phyloP scores from a whole-genome alignment of 345 rosid genomes.

The Acer negundo region DNA sequence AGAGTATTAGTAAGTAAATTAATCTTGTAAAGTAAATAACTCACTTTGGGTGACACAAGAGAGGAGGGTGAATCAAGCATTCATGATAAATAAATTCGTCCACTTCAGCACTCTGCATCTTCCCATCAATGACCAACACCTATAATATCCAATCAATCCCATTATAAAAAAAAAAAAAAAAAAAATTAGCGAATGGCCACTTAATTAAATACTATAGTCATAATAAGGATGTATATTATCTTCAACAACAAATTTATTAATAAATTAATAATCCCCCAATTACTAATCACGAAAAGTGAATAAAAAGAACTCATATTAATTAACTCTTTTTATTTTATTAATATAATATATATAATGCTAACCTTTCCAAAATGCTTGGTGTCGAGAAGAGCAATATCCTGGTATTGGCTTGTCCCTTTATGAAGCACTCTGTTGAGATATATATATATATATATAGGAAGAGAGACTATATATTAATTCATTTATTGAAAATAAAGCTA shows the following conservation, averaged over 20 bases:
- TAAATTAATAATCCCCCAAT: too few species aligned
- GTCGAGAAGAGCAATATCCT: constrained; percentile 85
- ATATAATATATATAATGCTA: not conserved
- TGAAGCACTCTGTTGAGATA: constrained; percentile 60
- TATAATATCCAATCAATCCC: constrained; percentile 17
- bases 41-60: constrained; percentile 74
- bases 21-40: constrained; percentile 11
- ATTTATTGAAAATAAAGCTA: too few species aligned
- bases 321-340: too few species aligned
- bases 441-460: not conserved
- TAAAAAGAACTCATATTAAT: too few species aligned
- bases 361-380: constrained; percentile 94
- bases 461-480: not conserved
- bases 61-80: constrained; percentile 89
- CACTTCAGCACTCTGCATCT: constrained; percentile 96
- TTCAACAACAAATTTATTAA: too few species aligned
- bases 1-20: not conserved
- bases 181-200: not conserved
- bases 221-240: too few species aligned
- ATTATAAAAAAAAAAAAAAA: not conserved
- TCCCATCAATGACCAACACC: constrained; percentile 93
- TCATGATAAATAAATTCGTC: constrained; percentile 96
- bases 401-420: constrained; percentile 72
- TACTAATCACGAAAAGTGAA: not conserved
- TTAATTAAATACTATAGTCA: not conserved